phyloP scores from a whole-genome alignment of 495 filamentous ascomycete species.

The Neurospora hispaniola region DNA sequence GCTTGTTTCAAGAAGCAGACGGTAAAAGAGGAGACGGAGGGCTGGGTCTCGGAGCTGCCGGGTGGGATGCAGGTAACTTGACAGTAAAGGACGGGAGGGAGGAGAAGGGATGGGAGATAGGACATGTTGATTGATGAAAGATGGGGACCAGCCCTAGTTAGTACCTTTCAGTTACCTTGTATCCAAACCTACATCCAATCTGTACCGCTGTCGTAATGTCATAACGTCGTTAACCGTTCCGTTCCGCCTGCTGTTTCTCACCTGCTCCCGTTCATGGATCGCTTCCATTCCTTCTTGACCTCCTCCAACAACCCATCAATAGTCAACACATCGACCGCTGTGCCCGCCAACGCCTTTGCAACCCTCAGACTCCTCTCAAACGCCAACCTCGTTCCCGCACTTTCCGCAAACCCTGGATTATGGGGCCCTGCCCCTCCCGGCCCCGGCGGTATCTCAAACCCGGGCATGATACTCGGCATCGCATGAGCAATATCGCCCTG shows the following conservation, averaged over 20 bases:
- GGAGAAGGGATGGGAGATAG: background rate
- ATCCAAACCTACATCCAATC: background rate
- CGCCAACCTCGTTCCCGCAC: constrained; percentile 43
- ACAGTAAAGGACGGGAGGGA: background rate
- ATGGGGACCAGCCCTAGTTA: background rate
- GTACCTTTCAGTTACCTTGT: background rate
- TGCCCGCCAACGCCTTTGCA: constrained; percentile 45
- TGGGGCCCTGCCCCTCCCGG: constrained; percentile 42
- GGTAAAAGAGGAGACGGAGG: constrained; percentile 24
- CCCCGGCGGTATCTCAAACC: constrained; percentile 42
- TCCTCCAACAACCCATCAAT: constrained; percentile 33
- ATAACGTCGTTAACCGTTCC: background rate
- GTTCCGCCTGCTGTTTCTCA: background rate
- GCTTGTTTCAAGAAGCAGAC: constrained; percentile 24
- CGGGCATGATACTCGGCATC: constrained; percentile 49
- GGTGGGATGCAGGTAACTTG: constrained; percentile 7
- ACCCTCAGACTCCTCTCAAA: constrained; percentile 42
- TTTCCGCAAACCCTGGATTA: constrained; percentile 47
- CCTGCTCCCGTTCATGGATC: background rate
- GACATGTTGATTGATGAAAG: background rate
- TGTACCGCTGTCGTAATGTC: background rate
- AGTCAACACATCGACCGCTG: constrained; percentile 43
- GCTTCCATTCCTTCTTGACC: constrained; percentile 23
- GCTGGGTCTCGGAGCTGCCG: constrained; percentile 15
- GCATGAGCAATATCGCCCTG: constrained; percentile 56